Evolutionary conservation across 257 asterid genomes (phyloP).

Genomic region (Solanum neorickii): DNA sequence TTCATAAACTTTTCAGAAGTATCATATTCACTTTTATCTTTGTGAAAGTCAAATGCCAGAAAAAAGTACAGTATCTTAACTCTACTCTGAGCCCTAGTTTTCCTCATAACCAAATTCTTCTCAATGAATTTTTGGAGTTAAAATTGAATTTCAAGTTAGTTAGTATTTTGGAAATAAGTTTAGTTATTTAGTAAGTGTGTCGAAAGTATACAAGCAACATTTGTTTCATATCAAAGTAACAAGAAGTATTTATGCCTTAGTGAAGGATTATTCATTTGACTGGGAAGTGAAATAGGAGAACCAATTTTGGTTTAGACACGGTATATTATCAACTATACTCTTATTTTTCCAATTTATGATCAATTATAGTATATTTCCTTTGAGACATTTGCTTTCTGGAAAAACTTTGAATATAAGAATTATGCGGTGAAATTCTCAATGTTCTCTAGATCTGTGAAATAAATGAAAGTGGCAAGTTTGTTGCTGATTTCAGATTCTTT

Average conservation of each 20-base stretch:
- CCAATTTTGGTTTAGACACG: not conserved
- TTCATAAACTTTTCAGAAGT: not conserved
- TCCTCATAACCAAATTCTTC: not conserved
- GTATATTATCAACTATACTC: not conserved
- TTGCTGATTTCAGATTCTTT: not conserved
- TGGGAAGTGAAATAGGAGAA: not conserved
- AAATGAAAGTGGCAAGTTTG: not conserved
- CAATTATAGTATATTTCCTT: not conserved
- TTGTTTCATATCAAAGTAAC: not conserved
- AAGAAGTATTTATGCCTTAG: not conserved
- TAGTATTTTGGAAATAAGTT: not conserved
- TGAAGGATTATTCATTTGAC: not conserved
- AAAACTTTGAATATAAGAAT: not conserved
- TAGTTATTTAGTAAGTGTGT: not conserved
- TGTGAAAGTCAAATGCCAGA: not conserved
- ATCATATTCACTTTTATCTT: not conserved
- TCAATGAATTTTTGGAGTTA: not conserved
- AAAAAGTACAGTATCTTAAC: not conserved
- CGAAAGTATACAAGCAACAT: not conserved
- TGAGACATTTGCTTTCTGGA: not conserved
- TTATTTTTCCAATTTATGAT: not conserved
- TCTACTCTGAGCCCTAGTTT: not conserved
- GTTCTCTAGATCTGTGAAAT: not conserved
- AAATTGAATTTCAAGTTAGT: not conserved
- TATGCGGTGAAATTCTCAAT: not conserved